A percentile compares a stretch with the other conserved stretches of the same genome.
Evolutionary conservation across 1,284 basidiomycete genomes (phyloP).

Genomic region (Fomitopsis betulina): DNA sequence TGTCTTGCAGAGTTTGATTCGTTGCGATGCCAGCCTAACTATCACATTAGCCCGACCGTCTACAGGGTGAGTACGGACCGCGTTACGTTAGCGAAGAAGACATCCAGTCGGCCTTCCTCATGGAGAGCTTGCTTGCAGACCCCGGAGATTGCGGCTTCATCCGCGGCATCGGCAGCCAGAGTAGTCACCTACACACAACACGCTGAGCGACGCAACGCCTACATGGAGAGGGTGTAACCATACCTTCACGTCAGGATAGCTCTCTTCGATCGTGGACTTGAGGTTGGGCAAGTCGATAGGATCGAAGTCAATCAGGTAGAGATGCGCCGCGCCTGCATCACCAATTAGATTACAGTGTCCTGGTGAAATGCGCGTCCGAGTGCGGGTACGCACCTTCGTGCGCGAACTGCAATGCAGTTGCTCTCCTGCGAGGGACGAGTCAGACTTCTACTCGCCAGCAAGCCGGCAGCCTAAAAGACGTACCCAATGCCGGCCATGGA

Average conservation of each 20-base stretch:
- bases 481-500: constrained; percentile 85
- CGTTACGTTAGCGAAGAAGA: constrained; percentile 91
- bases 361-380: background rate
- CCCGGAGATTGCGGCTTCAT: constrained; percentile 65
- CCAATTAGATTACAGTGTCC: background rate
- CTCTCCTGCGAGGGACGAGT: constrained; percentile 46
- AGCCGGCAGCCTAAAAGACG: background rate
- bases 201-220: background rate
- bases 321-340: constrained; percentile 69
- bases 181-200: constrained; percentile 52
- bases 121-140: constrained; percentile 70
- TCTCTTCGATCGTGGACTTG: constrained; percentile 58
- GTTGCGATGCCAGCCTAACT: constrained; percentile 64
- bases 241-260: constrained; percentile 80
- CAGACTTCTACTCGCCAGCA: constrained; percentile 5
- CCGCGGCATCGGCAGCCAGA: constrained; percentile 79
- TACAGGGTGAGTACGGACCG: background rate
- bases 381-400: constrained; percentile 59
- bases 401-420: constrained; percentile 72
- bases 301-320: constrained; percentile 83
- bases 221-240: constrained; percentile 2
- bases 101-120: constrained; percentile 84
- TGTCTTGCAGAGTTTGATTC: constrained; percentile 44
- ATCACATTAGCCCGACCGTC: background rate
- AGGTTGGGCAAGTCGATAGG: constrained; percentile 69